These are phyloP conservation scores for Lactarius evosmus DNA, from an alignment of 768 basidiomycete genomes.

Conservation along the genomic window DNA sequence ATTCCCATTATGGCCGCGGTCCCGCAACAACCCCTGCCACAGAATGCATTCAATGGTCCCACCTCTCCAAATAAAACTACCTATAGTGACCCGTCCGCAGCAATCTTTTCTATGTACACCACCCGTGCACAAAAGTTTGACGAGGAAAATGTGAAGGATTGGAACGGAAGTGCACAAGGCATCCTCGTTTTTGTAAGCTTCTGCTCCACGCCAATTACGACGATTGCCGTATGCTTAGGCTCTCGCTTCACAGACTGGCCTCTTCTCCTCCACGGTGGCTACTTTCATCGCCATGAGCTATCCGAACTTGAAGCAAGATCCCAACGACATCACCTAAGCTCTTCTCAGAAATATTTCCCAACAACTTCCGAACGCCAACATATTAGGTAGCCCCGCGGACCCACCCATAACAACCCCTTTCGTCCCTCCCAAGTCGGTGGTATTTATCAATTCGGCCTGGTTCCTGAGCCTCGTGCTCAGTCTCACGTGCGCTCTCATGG, in stretches of 20 bases:
- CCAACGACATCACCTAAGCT: neutral
- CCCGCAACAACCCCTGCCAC: too few relatives aligned
- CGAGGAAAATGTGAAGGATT: neutral
- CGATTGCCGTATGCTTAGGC: neutral
- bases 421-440: neutral
- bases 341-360: neutral
- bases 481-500: constrained; percentile 14
- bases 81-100: too few relatives aligned
- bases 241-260: neutral
- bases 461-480: constrained; percentile 16
- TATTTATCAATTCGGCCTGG: constrained; percentile 18
- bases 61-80: too few relatives aligned
- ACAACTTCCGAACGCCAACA: neutral
- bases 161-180: neutral
- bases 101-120: neutral
- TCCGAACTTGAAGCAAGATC: neutral
- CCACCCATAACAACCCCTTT: neutral
- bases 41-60: too few relatives aligned
- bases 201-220: neutral
- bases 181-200: neutral
- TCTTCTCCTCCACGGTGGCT: neutral
- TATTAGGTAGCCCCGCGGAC: neutral
- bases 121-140: neutral
- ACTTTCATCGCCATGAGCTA: neutral
- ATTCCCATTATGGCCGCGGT: too few relatives aligned